These are phyloP conservation scores for Deinandra increscens DNA, from an alignment of 129 eudicot genomes.

Conservation along the genomic window DNA sequence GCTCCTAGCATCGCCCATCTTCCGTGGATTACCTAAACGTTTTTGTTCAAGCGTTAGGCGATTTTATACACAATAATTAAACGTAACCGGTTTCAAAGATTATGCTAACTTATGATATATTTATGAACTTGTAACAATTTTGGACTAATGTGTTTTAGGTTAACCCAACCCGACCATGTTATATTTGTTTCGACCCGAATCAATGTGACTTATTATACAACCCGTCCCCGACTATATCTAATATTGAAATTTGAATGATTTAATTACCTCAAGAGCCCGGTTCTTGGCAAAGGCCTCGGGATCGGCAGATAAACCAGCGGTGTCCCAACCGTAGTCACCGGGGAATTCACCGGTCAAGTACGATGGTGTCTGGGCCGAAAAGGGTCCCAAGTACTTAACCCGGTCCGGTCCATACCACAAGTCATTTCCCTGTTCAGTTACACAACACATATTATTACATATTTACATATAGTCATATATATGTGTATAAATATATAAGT, in stretches of 20 bases:
- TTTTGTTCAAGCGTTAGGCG: neutral
- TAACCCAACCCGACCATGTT: too few species aligned
- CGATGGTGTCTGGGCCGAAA: slow-evolving; percentile 44
- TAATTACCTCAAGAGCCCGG: slow-evolving; percentile 41
- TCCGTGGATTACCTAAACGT: slow-evolving; percentile 34
- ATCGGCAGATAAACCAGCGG: slow-evolving; percentile 42
- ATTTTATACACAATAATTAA: neutral
- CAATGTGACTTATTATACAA: too few species aligned
- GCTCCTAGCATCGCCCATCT: slow-evolving; percentile 46
- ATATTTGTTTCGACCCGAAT: too few species aligned
- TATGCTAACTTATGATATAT: neutral
- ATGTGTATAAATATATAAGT: neutral
- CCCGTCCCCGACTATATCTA: too few species aligned
- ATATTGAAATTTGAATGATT: neutral
- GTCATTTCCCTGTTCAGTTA: slow-evolving; percentile 34
- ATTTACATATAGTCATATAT: too few species aligned
- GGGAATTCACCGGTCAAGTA: slow-evolving; percentile 44
- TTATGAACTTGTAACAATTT: too few species aligned
- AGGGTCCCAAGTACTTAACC: slow-evolving; percentile 45
- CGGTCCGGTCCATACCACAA: slow-evolving; percentile 49
- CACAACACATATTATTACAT: neutral
- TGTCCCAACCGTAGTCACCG: slow-evolving; percentile 44
- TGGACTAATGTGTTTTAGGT: too few species aligned
- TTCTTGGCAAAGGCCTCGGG: slow-evolving; percentile 44
- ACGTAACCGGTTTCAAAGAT: neutral